Percentiles rank a stretch among this genome's conserved stretches.
Evolutionary conservation across 306 rosid species (phyloP).

Genomic region (Albizia julibrissin): DNA sequence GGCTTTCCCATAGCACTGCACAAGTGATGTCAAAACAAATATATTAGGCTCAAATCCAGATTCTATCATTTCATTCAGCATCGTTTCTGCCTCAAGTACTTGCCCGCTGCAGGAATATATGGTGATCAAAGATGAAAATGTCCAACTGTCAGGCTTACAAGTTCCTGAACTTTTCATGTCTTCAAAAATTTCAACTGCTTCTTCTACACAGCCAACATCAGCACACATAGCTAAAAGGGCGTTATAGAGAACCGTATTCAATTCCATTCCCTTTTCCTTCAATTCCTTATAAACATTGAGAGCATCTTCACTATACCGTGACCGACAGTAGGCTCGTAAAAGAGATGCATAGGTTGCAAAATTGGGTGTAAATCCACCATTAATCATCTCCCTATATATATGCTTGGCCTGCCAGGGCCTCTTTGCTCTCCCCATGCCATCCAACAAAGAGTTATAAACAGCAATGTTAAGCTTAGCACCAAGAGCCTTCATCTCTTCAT

Average conservation of each 20-base stretch:
- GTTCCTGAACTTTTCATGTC: constrained; percentile 72
- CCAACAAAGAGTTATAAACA: constrained; percentile 65
- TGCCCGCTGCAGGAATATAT: constrained; percentile 73
- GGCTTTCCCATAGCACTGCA: constrained; percentile 89
- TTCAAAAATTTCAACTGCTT: constrained; percentile 63
- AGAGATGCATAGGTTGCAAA: constrained; percentile 71
- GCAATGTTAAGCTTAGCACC: constrained; percentile 65
- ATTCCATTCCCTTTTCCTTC: constrained; percentile 67
- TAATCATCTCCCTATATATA: constrained; percentile 72
- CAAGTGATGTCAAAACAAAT: constrained; percentile 77
- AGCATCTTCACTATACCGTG: constrained; percentile 72
- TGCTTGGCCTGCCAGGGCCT: constrained; percentile 73
- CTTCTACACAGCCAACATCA: constrained; percentile 63
- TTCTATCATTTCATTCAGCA: constrained; percentile 73
- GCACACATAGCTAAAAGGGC: constrained; percentile 78
- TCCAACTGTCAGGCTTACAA: constrained; percentile 71
- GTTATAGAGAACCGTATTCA: constrained; percentile 65
- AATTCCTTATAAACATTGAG: constrained; percentile 70
- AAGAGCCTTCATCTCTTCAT: constrained; percentile 79
- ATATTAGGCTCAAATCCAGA: constrained; percentile 73
- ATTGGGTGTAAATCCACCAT: constrained; percentile 58
- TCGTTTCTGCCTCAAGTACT: constrained; percentile 65
- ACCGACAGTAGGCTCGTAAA: constrained; percentile 64
- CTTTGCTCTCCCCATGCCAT: constrained; percentile 75
- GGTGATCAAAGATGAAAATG: constrained; percentile 84